Evolutionary conservation across 768 basidiomycete genomes (phyloP).

Genomic region (Kwoniella dendrophila): DNA sequence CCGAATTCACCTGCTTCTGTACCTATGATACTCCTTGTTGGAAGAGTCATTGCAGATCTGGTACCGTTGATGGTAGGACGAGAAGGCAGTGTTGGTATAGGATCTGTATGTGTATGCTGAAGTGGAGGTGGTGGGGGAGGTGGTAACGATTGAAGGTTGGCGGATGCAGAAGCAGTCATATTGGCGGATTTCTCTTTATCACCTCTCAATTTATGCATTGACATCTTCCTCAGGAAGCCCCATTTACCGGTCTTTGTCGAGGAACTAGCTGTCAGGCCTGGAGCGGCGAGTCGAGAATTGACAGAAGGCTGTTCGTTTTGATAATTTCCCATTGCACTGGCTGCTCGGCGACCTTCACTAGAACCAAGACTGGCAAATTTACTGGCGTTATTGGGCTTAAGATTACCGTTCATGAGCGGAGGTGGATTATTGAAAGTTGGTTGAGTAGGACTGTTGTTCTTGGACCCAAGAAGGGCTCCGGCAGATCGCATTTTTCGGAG

Average conservation of each 20-base stretch:
- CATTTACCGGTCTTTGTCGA: conserved; percentile 69
- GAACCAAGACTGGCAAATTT: conserved; percentile 34
- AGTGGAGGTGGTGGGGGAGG: conserved; percentile 25
- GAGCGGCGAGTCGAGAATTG: conserved; percentile 14
- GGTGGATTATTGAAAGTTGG: conserved; percentile 2
- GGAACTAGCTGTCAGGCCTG: conserved; percentile 22
- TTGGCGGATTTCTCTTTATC: conserved; percentile 29
- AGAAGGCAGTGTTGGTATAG: conserved; percentile 21
- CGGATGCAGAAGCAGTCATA: conserved; percentile 34
- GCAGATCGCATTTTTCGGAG: conserved; percentile 49
- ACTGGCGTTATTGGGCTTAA: conserved; percentile 7
- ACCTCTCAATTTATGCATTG: conserved; percentile 84
- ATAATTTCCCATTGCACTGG: conserved; percentile 37
- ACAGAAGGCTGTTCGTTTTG: neutral
- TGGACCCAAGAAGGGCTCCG: conserved; percentile 32
- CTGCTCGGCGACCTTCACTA: conserved; percentile 26
- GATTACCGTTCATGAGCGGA: neutral
- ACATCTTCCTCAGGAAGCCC: conserved; percentile 99
- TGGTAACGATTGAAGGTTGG: conserved; percentile 40
- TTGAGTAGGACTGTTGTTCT: conserved; percentile 16
- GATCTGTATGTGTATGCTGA: conserved; percentile 33
- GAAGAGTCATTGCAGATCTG: conserved; percentile 45
- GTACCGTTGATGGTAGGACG: conserved; percentile 32
- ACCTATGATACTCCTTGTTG: conserved; percentile 17
- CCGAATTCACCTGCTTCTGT: conserved; percentile 40